Conservation (phyloP, 2,329 filamentous ascomycete species). For the Fusarium lyarnte region DNA sequence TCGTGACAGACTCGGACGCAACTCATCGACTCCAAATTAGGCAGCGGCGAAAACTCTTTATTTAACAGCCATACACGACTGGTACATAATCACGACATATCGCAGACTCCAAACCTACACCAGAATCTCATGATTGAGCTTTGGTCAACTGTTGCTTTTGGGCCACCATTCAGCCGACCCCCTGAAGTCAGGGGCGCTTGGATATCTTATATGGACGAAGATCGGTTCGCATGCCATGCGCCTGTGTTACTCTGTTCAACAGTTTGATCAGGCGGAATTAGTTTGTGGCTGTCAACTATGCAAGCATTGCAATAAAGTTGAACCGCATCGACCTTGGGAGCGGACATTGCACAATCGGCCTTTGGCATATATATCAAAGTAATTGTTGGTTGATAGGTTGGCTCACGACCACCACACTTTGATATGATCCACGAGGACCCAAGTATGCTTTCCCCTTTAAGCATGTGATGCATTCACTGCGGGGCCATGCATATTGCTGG, state of each 20-base stretch:
- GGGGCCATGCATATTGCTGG: background rate
- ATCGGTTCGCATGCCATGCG: background rate
- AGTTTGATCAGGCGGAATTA: background rate
- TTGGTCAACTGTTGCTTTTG: background rate
- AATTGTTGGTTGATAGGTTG: background rate
- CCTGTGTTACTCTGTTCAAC: background rate
- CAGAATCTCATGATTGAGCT: background rate
- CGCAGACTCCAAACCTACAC: background rate
- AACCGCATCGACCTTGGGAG: background rate
- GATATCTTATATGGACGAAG: background rate
- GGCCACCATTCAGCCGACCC: background rate
- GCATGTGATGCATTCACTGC: background rate
- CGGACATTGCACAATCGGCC: background rate
- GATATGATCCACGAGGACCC: background rate
- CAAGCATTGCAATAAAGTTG: background rate
- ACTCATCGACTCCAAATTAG: background rate
- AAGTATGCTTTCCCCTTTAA: background rate
- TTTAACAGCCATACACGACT: background rate
- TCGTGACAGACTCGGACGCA: background rate
- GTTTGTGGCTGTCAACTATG: background rate
- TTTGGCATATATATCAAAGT: background rate
- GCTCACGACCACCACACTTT: background rate
- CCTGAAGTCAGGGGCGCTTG: slow-evolving; percentile 30
- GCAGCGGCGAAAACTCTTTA: background rate
- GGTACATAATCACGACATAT: background rate